Base-by-base conservation (phyloP, 805 yeast genomes). In the Saturnispora galanensis region DNA sequence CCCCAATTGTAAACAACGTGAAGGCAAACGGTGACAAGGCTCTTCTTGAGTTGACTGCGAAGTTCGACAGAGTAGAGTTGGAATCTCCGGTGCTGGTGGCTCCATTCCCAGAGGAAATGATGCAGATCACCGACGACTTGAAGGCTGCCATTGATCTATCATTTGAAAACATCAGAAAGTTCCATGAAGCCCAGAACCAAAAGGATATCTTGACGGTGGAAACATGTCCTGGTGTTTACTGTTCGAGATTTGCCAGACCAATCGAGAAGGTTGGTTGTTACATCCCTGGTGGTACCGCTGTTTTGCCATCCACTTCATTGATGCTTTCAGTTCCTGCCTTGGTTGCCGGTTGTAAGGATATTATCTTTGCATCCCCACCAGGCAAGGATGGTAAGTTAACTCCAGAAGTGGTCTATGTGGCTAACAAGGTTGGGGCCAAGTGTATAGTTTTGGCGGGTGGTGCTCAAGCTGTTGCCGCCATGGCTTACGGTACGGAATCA, bases 251-350 rank as follows among this genome's bases (percentile, higher is more conserved):
- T 64, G 84, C 97, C 12, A 79, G 96, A 57, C 93, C 98, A 6
- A 88, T 93, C 54, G 95, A 87, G 58, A 80, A 77, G 48, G 98
- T 93, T 44, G 99, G 98, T 49, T 74, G 94, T 48, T 93, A 93
- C 60, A 85, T 93, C 48, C 99, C 99, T 44, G 99, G 99, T 56
- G 99, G 99, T 55, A 88, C 97, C 37, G 99, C 99, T 3, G 90
- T 93, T 31, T 74, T 93, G 52, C 99, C 99, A 35, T 90, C 97
- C 15, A 93, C 99, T 11, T 94, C 97, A 5, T 74, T 93, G 66
- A 93, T 93, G 97, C 74, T 93, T 55, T 97, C 98, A 57, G 96
- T 93, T 42, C 99, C 99, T 17, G 98, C 98, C 15, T 77, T 80
- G 62, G 99, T 89, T 50, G 99, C 99, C 26, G 96, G 96, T 5